Evolutionary conservation across 148 eudicot genomes (phyloP).

Genomic region (Rhododendron mucronatum): DNA sequence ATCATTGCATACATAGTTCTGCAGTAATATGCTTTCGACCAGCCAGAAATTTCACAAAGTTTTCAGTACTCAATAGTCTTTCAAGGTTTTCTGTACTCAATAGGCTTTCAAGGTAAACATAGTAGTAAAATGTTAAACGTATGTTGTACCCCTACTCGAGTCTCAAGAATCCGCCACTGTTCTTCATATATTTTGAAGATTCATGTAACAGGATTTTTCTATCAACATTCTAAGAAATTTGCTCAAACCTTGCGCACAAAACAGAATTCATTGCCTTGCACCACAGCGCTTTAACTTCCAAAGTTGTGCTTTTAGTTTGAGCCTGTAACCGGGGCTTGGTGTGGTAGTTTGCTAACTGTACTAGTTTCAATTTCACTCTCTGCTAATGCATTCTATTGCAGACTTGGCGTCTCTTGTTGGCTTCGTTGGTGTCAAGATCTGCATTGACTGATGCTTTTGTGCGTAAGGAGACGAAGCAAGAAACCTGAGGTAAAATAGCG

Average conservation of each 20-base stretch:
- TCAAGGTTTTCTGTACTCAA: not conserved
- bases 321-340: not conserved
- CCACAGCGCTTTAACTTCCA: not conserved
- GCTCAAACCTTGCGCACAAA: not conserved
- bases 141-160: not conserved
- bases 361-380: not conserved
- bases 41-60: not conserved
- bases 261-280: not conserved
- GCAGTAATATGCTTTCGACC: not conserved
- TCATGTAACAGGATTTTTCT: not conserved
- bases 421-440: not conserved
- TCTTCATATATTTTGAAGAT: not conserved
- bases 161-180: not conserved
- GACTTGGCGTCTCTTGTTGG: slow-evolving; percentile 5
- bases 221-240: not conserved
- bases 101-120: not conserved
- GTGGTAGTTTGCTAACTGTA: not conserved
- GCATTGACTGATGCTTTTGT: slow-evolving; percentile 13
- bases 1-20: not conserved
- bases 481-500: not conserved
- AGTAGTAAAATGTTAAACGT: not conserved
- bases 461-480: slow-evolving; percentile 3
- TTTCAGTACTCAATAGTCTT: not conserved
- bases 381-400: slow-evolving; percentile 3
- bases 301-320: not conserved